Evolutionary conservation across 495 filamentous ascomycete genomes (phyloP).

Genomic region (Emericellopsis terricola): DNA sequence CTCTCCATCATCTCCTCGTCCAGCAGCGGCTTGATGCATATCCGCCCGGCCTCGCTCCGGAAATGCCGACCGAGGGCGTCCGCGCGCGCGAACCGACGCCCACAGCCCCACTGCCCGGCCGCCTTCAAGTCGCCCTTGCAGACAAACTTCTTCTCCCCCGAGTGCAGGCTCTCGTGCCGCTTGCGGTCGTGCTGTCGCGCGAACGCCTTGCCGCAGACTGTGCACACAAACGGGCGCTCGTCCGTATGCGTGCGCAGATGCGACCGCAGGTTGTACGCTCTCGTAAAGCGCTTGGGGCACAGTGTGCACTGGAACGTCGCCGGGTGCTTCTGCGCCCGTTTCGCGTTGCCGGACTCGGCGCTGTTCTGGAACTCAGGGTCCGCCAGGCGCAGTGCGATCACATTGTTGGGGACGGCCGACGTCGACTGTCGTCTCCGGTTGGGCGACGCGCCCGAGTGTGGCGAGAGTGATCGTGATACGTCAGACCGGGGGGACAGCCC

Average conservation of each 20-base stretch:
- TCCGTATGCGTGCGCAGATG: conserved; percentile 86
- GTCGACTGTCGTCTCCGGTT: conserved; percentile 71
- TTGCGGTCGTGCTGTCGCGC: conserved; percentile 88
- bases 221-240: conserved; percentile 86
- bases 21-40: conserved; percentile 88
- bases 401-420: conserved; percentile 70
- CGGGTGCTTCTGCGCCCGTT: conserved; percentile 86
- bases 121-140: conserved; percentile 77
- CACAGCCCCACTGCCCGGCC: conserved; percentile 81
- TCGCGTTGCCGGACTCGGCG: conserved; percentile 33
- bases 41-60: conserved; percentile 81
- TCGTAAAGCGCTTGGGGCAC: conserved; percentile 75
- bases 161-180: conserved; percentile 78
- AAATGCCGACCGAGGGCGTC: conserved; percentile 96
- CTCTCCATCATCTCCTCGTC: conserved; percentile 77
- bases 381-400: conserved; percentile 82
- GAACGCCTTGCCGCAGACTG: conserved; percentile 91
- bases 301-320: conserved; percentile 77
- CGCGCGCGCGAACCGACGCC: conserved; percentile 81
- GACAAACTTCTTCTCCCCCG: conserved; percentile 92
- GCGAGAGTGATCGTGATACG: conserved; percentile 50
- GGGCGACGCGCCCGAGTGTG: conserved; percentile 35
- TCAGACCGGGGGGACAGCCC: conserved; percentile 28
- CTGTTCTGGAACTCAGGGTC: conserved; percentile 70
- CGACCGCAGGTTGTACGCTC: conserved; percentile 81